Evolutionary conservation across 345 rosid genomes (phyloP).

Genomic region (thale cress (Arabidopsis thaliana)): TAIR10.1 NC_003071.7:15905001-15905500

Average conservation of each 20-base stretch:
- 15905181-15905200: background rate
- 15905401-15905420: background rate
- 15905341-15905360: conserved; percentile 27
- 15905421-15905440: background rate
- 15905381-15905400: conserved; percentile 2
- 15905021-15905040: conserved; percentile 72
- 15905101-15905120: conserved; percentile 75
- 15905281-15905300: conserved; percentile 1
- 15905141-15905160: conserved; percentile 56
- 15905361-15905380: background rate
- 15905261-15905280: conserved; percentile 75
- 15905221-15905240: background rate
- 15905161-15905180: background rate
- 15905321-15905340: conserved; percentile 42
- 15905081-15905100: conserved; percentile 60
- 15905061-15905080: conserved; percentile 77
- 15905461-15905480: conserved; percentile 17
- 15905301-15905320: background rate
- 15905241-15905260: conserved; percentile 52
- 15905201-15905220: conserved; percentile 4
- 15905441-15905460: background rate
- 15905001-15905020: conserved; percentile 78
- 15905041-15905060: conserved; percentile 91
- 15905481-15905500: conserved; percentile 12
- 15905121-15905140: conserved; percentile 77